phyloP scores from a whole-genome alignment of 768 basidiomycete genomes.

The Pilatotrama ljubarskyi region DNA sequence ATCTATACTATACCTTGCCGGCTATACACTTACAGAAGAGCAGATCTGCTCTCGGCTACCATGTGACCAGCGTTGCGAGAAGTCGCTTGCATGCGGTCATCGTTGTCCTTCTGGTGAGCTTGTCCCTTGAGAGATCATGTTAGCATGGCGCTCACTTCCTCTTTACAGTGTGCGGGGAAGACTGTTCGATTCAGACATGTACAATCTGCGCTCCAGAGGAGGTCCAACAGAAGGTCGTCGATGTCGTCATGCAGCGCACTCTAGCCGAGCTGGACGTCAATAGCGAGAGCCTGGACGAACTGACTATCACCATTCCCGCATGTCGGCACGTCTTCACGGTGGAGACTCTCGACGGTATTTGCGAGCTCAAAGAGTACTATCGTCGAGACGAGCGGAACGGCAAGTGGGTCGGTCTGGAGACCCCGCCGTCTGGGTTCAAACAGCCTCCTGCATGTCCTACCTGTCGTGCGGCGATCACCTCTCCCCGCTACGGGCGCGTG shows the following conservation, averaged over 20 bases:
- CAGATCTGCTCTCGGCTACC: constrained; percentile 68
- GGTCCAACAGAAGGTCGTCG: constrained; percentile 47
- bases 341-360: constrained; percentile 67
- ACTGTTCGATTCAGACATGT: constrained; percentile 57
- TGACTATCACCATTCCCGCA: constrained; percentile 58
- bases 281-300: constrained; percentile 43
- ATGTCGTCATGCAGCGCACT: constrained; percentile 55
- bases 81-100: constrained; percentile 58
- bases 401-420: constrained; percentile 44
- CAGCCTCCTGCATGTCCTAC: constrained; percentile 60
- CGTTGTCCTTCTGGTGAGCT: constrained; percentile 64
- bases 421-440: constrained; percentile 42
- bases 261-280: constrained; percentile 50
- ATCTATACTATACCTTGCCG: no score
- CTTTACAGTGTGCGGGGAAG: constrained; percentile 65
- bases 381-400: constrained; percentile 34
- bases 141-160: not conserved
- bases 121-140: not conserved
- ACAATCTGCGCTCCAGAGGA: constrained; percentile 46
- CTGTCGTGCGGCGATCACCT: constrained; percentile 57
- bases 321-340: constrained; percentile 71
- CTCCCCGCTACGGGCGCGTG: constrained; percentile 60
- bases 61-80: constrained; percentile 56
- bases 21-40: no score
- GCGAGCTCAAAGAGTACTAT: constrained; percentile 54